Evolutionary conservation across 352 stramenopile species (phyloP).

Genomic region (Pythium oligandrum): DNA sequence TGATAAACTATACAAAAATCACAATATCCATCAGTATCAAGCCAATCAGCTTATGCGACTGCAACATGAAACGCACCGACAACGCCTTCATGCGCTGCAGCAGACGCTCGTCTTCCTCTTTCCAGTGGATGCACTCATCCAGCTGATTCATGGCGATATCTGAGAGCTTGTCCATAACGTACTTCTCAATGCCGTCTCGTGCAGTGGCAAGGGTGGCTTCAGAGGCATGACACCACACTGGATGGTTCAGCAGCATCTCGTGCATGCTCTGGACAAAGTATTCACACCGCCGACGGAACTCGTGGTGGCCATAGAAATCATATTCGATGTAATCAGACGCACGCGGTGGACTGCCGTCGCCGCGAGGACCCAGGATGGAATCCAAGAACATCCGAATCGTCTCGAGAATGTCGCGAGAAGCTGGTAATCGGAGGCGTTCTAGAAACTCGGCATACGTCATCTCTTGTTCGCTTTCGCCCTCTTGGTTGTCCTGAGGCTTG

Average conservation of each 20-base stretch:
- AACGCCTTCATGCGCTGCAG: slow-evolving; percentile 76
- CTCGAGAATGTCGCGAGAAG: slow-evolving; percentile 67
- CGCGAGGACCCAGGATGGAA: slow-evolving; percentile 71
- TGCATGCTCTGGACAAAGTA: slow-evolving; percentile 76
- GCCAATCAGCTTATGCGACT: neutral
- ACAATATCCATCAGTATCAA: neutral
- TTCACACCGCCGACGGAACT: slow-evolving; percentile 59
- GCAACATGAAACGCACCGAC: slow-evolving; percentile 33
- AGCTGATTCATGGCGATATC: slow-evolving; percentile 76
- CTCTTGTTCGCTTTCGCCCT: slow-evolving; percentile 29
- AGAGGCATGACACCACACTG: slow-evolving; percentile 58
- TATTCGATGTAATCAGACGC: slow-evolving; percentile 74
- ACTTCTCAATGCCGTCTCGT: slow-evolving; percentile 88
- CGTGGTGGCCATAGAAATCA: slow-evolving; percentile 70
- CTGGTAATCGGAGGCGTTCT: slow-evolving; percentile 61
- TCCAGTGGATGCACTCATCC: slow-evolving; percentile 54
- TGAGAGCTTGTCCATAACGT: slow-evolving; percentile 88
- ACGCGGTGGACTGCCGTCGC: slow-evolving; percentile 61
- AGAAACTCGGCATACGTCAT: slow-evolving; percentile 80
- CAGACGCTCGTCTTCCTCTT: slow-evolving; percentile 70
- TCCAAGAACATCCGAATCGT: slow-evolving; percentile 72
- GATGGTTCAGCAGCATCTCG: slow-evolving; percentile 45
- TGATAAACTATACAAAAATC: slow-evolving; percentile 49
- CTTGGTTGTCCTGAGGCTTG: slow-evolving; percentile 17
- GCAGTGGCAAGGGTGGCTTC: slow-evolving; percentile 58